Evolutionary conservation across 2,329 filamentous ascomycete species (phyloP), one percentile per base, ranked within the genome.

Genomic region (Exophiala calicioides): DNA sequence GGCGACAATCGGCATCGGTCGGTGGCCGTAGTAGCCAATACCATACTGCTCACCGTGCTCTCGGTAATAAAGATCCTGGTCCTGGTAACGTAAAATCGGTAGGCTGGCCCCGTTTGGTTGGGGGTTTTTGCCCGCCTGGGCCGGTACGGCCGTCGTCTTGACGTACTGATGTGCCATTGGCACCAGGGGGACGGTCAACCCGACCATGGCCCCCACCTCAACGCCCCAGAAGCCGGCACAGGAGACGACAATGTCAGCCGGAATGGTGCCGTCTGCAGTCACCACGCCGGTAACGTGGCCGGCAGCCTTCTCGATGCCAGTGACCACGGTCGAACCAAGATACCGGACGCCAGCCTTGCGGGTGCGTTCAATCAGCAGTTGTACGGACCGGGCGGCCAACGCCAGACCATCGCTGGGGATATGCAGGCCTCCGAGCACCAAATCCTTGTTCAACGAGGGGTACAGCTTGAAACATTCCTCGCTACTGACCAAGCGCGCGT

Each of bases 201-300:
- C 80, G 31, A 78, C 72, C 80, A 84, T 81, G 4, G 74, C 76
- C 16, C 81, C 81, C 5, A 84, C 68, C 59, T 84, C 80, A 5
- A 83, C 81, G 8, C 81, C 81, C 81, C 81, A 84, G 62, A 84
- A 81, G 0, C 81, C 81, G 5, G 79, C 81, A 51, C 81, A 84
- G 1, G 79, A 83, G 27, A 84, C 64, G 39, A 84, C 69, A 18
- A 83, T 77, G 44, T 84, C 81, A 0, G 80, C 80, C 0, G 75
- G 66, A 15, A 83, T 69, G 0, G 59, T 72, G 16, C 74, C 74
- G 3, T 63, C 63, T 1, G 68, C 65, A 0, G 78, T 82, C 1
- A 53, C 65, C 0, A 84, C 80, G 2, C 80, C 80, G 0, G 78
- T 82, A 9, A 82, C 78, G 2, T 63, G 70, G 13, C 73, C 71